These are phyloP conservation scores for Hyphodiscus hymeniophilus DNA, from an alignment of 495 filamentous ascomycete species.

Conservation along the genomic window DNA sequence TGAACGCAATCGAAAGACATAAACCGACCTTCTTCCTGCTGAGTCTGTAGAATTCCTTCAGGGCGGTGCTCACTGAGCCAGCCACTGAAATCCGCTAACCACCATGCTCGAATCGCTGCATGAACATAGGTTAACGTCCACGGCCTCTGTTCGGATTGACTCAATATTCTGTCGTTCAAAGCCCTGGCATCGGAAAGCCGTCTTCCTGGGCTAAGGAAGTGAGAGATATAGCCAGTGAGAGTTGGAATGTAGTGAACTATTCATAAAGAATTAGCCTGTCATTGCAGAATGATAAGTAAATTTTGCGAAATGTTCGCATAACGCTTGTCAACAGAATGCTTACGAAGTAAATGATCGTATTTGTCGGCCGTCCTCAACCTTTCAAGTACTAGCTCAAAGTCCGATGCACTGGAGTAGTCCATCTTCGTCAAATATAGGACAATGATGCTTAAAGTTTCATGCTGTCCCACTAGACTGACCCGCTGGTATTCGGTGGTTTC, in stretches of 20 bases:
- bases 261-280: too few relatives aligned
- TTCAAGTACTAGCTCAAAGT: conserved; percentile 62
- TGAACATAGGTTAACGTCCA: conserved; percentile 69
- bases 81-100: conserved; percentile 87
- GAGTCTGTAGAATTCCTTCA: conserved; percentile 39
- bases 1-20: conserved; percentile 18
- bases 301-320: too few relatives aligned
- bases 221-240: conserved; percentile 60
- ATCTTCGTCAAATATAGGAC: conserved; percentile 69
- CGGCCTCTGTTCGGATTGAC: conserved; percentile 49
- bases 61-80: conserved; percentile 68
- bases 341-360: conserved; percentile 50
- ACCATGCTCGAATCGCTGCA: conserved; percentile 67
- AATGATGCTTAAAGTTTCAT: conserved; percentile 76
- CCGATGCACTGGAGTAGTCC: conserved; percentile 54
- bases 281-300: too few relatives aligned
- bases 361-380: conserved; percentile 59
- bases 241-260: conserved; percentile 73
- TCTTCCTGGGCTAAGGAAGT: conserved; percentile 58
- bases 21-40: conserved; percentile 34
- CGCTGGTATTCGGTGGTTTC: conserved; percentile 70
- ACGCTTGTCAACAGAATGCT: too few relatives aligned
- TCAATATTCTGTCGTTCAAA: conserved; percentile 58
- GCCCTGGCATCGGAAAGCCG: conserved; percentile 56
- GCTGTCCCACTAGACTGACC: conserved; percentile 67